Evolutionary conservation across 345 rosid species (phyloP).

Genomic region (Rhodamnia rubescens): DNA sequence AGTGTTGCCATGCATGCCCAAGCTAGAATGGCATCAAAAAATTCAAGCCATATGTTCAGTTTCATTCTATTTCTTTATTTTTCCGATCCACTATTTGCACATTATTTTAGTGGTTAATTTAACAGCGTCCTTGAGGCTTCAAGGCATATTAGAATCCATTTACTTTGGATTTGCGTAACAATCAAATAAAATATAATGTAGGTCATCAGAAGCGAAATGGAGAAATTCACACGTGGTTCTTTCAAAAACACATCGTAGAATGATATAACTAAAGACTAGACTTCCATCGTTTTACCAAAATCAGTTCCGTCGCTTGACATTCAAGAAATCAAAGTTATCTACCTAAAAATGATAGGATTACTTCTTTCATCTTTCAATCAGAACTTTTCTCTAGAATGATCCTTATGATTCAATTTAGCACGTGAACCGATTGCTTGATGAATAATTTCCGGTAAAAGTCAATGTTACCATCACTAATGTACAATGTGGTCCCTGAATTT

Average conservation of each 20-base stretch:
- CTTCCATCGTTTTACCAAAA: background rate
- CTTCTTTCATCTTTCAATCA: too few species aligned
- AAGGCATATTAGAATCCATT: too few species aligned
- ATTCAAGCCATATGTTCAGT: background rate
- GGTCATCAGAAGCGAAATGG: background rate
- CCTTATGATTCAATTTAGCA: background rate
- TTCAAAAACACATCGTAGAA: background rate
- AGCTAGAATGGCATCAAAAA: background rate
- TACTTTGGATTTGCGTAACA: background rate
- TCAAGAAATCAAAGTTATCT: background rate
- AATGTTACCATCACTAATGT: too few species aligned
- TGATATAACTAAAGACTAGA: background rate
- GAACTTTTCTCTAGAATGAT: background rate
- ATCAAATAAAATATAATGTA: background rate
- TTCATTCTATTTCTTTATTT: background rate
- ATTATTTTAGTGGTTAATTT: background rate
- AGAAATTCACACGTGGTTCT: background rate
- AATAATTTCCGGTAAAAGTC: too few species aligned
- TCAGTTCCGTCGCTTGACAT: background rate
- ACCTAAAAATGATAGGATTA: background rate
- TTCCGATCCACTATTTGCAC: background rate
- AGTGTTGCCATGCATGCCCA: background rate
- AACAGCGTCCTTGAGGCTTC: background rate
- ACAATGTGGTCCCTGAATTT: too few species aligned
- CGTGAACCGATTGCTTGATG: too few species aligned